These are phyloP conservation scores for Setomelanomma holmii DNA, from an alignment of 2,329 filamentous ascomycete genomes.

Conservation along the genomic window DNA sequence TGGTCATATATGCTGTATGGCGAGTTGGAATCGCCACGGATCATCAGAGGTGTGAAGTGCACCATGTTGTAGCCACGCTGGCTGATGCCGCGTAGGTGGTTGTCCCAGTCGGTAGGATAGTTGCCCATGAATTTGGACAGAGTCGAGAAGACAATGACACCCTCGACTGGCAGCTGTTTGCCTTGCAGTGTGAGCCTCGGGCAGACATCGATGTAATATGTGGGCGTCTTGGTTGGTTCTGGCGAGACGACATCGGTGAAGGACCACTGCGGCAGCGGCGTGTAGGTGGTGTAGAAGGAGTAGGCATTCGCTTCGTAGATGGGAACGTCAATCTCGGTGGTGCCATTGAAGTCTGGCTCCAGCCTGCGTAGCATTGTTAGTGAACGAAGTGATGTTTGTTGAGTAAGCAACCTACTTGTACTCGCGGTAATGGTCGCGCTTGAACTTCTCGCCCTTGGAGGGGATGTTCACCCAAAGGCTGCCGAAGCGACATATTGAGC, in stretches of 20 bases:
- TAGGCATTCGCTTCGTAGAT: slow-evolving; percentile 86
- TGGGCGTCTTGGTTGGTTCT: slow-evolving; percentile 71
- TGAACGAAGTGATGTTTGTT: not conserved
- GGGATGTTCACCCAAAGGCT: slow-evolving; percentile 98
- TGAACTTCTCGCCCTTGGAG: slow-evolving; percentile 75
- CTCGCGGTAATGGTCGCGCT: slow-evolving; percentile 80
- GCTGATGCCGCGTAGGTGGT: slow-evolving; percentile 85
- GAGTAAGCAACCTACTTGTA: slow-evolving; percentile 74
- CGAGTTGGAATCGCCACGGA: slow-evolving; percentile 88
- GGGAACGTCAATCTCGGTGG: slow-evolving; percentile 87
- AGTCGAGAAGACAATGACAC: slow-evolving; percentile 88
- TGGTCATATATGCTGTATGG: slow-evolving; percentile 98
- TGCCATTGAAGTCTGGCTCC: slow-evolving; percentile 89
- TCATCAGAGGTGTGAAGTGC: slow-evolving; percentile 94
- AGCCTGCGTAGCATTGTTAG: slow-evolving; percentile 64
- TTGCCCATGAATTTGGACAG: slow-evolving; percentile 98
- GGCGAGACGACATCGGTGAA: slow-evolving; percentile 60
- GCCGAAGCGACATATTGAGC: slow-evolving; percentile 92
- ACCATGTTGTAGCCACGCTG: slow-evolving; percentile 98
- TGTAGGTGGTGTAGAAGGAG: slow-evolving; percentile 92
- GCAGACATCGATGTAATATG: slow-evolving; percentile 93
- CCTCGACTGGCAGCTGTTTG: slow-evolving; percentile 78
- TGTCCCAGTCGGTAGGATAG: slow-evolving; percentile 89
- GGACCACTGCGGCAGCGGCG: slow-evolving; percentile 80
- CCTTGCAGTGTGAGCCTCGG: slow-evolving; percentile 79